Percentiles rank a stretch among this genome's conserved stretches.
Conservation (phyloP, 371 early-diverging fungal species). For the Conidiobolus incongruus region DNA sequence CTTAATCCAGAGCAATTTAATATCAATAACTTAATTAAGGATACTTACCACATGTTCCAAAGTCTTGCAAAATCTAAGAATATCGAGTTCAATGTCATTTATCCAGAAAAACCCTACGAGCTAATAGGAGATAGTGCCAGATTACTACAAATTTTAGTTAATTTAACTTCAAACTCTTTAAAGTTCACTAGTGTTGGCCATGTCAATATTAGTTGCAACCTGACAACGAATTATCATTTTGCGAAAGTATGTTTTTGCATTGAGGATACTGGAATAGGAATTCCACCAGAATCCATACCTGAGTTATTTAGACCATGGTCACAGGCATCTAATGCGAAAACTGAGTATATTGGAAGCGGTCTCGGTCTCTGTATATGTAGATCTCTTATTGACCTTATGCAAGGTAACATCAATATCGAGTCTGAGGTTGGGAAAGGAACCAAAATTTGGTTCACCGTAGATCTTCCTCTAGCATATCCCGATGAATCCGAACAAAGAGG, state of each 20-base stretch:
- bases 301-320: constrained; percentile 31
- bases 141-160: constrained; percentile 21
- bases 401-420: constrained; percentile 15
- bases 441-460: constrained; percentile 13
- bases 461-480: no score
- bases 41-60: constrained; percentile 13
- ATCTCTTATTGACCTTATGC: constrained; percentile 25
- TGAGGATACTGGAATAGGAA: constrained; percentile 36
- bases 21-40: constrained; percentile 18
- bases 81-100: constrained; percentile 10
- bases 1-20: constrained; percentile 16
- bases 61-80: not conserved
- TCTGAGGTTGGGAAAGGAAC: constrained; percentile 10
- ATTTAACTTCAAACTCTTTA: constrained; percentile 33
- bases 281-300: constrained; percentile 21
- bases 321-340: constrained; percentile 27
- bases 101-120: constrained; percentile 7
- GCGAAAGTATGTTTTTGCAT: constrained; percentile 7
- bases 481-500: no score
- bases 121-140: constrained; percentile 21
- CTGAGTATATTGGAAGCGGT: constrained; percentile 20
- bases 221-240: not conserved
- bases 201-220: no score
- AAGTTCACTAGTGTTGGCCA: constrained; percentile 33
- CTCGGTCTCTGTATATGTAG: constrained; percentile 24